A percentile compares a stretch with the other conserved stretches of the same genome.
Evolutionary conservation across 1,284 basidiomycete species (phyloP).

Genomic region (Fomitopsis pinicola): DNA sequence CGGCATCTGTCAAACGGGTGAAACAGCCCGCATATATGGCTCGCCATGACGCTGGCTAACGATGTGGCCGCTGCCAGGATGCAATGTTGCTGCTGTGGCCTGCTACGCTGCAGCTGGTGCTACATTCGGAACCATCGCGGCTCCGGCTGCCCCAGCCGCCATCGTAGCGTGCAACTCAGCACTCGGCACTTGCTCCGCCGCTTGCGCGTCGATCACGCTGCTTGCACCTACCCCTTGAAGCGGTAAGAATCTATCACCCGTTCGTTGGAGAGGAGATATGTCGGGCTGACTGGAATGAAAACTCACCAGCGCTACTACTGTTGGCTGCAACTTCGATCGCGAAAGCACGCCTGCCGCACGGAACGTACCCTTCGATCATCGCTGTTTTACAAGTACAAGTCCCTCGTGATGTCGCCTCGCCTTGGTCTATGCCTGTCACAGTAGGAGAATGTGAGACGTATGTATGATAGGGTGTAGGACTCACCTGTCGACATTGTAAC

Average conservation of each 20-base stretch:
- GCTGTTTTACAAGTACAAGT: no score
- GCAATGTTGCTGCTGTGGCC: constrained; percentile 44
- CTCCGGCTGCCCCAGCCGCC: constrained; percentile 38
- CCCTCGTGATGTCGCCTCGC: no score
- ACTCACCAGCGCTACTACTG: no score
- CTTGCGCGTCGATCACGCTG: constrained; percentile 22
- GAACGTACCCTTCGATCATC: no score
- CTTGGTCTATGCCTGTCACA: no score
- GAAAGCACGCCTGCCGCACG: no score
- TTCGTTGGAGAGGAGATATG: no score
- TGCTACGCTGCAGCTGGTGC: constrained; percentile 53
- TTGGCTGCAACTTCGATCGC: no score
- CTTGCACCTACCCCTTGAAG: constrained; percentile 25
- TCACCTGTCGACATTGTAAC: no score
- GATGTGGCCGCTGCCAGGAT: constrained; percentile 33
- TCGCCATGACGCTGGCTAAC: neutral
- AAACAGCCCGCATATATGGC: neutral
- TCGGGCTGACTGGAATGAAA: no score
- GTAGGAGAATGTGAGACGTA: no score
- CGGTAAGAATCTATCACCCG: neutral
- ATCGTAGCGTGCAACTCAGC: constrained; percentile 47
- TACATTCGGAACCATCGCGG: constrained; percentile 43
- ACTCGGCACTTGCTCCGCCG: constrained; percentile 36
- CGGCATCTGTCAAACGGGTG: constrained; percentile 45
- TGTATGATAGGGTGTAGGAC: no score